Percentiles rank a stretch among this genome's conserved stretches.
Evolutionary conservation across 2,329 filamentous ascomycete species (phyloP).

Genomic region (Diaporthe nobilis): DNA sequence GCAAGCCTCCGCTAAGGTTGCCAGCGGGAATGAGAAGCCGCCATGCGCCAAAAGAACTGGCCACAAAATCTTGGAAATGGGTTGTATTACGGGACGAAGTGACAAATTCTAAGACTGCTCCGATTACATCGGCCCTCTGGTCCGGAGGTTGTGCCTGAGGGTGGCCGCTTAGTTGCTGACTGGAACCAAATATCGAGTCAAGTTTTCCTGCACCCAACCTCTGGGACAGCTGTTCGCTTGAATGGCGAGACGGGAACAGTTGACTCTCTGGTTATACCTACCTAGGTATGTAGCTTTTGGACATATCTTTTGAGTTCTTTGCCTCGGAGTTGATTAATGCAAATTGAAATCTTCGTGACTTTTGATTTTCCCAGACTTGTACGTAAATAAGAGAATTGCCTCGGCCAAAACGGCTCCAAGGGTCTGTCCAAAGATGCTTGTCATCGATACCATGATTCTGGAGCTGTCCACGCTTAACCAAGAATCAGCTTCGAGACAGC

Average conservation of each 20-base stretch:
- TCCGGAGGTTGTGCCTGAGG: not conserved
- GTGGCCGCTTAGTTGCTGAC: not conserved
- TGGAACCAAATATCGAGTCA: not conserved
- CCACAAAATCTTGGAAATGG: not conserved
- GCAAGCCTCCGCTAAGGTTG: constrained; percentile 14
- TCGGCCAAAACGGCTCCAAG: not conserved
- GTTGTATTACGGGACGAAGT: not conserved
- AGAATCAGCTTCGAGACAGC: not conserved
- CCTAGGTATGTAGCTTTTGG: not conserved
- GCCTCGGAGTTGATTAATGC: not conserved
- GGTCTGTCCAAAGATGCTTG: not conserved
- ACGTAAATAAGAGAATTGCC: not conserved
- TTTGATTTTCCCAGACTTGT: constrained; percentile 10
- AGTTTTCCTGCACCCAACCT: not conserved
- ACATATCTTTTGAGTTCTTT: not conserved
- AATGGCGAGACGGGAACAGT: not conserved
- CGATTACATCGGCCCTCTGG: not conserved
- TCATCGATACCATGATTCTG: not conserved
- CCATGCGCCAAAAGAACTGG: not conserved
- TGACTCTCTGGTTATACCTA: not conserved
- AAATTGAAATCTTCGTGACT: not conserved
- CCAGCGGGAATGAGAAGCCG: constrained; percentile 26
- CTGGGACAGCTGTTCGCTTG: not conserved
- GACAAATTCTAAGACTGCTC: not conserved
- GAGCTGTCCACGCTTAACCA: not conserved